phyloP scores from a whole-genome alignment of 2,329 filamentous ascomycete genomes.

The Ophiostoma novo-ulmi region DNA sequence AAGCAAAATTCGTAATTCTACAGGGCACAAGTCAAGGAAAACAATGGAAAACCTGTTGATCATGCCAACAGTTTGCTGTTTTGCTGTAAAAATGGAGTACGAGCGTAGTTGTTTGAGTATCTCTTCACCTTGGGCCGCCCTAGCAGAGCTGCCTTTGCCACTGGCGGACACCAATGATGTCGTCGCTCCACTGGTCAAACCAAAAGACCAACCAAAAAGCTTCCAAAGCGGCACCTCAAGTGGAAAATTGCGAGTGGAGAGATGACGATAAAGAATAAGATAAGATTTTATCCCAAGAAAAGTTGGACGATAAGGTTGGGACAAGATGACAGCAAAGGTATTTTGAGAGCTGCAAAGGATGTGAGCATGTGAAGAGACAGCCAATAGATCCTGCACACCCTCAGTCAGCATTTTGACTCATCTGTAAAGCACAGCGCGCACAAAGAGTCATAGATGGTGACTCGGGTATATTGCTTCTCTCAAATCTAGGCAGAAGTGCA shows the following conservation, averaged over 20 bases:
- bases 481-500: background rate
- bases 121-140: background rate
- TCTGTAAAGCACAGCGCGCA: background rate
- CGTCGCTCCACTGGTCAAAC: background rate
- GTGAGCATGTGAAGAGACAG: background rate
- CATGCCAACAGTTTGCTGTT: background rate
- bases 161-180: slow-evolving; percentile 2
- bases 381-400: slow-evolving; percentile 1
- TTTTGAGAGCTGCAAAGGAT: background rate
- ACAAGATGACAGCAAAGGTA: background rate
- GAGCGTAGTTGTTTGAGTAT: background rate
- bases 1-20: background rate
- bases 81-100: background rate
- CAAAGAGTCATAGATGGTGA: background rate
- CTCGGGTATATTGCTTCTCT: background rate
- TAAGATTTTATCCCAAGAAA: background rate
- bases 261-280: background rate
- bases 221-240: background rate
- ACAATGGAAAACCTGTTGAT: background rate
- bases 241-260: slow-evolving; percentile 3
- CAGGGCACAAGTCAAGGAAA: background rate
- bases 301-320: background rate
- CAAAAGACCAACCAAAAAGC: too few relatives aligned
- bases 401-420: background rate
- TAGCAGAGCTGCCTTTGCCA: slow-evolving; percentile 5